phyloP scores from a whole-genome alignment of 2,329 filamentous ascomycete genomes.

The Magnaporthiopsis rhizophila region DNA sequence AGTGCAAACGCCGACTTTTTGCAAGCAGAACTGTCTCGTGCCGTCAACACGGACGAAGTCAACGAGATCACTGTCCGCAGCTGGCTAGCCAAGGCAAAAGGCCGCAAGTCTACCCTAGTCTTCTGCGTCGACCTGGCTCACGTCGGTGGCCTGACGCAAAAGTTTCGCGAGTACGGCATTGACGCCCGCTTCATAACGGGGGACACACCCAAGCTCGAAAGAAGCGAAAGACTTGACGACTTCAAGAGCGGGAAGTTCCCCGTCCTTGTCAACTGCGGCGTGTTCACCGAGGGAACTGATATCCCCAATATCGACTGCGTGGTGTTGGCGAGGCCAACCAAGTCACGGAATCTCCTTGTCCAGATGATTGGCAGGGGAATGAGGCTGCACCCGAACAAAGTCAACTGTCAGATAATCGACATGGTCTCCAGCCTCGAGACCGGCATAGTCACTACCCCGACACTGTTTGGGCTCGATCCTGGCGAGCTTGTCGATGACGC shows the following conservation, averaged over 20 bases:
- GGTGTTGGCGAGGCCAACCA: constrained; percentile 77
- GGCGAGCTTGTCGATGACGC: constrained; percentile 64
- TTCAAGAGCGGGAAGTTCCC: constrained; percentile 74
- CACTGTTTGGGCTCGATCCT: constrained; percentile 87
- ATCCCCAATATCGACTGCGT: constrained; percentile 97
- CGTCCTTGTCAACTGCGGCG: constrained; percentile 87
- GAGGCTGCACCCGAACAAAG: constrained; percentile 71
- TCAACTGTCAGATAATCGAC: constrained; percentile 90
- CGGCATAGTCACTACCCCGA: constrained; percentile 84
- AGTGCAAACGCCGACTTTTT: constrained; percentile 71
- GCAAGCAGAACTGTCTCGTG: constrained; percentile 65
- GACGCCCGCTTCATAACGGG: constrained; percentile 83
- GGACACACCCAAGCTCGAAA: constrained; percentile 61
- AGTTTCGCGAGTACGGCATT: constrained; percentile 69
- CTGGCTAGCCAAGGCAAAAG: constrained; percentile 71
- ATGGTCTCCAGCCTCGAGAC: constrained; percentile 81
- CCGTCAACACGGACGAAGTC: constrained; percentile 71
- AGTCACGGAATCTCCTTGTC: constrained; percentile 84
- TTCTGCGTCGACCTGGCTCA: constrained; percentile 92
- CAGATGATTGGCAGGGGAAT: constrained; percentile 98
- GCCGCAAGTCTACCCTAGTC: constrained; percentile 69
- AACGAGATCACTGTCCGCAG: constrained; percentile 81
- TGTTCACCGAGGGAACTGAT: constrained; percentile 96
- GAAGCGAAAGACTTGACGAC: constrained; percentile 61
- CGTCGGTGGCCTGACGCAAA: constrained; percentile 63